Percentiles rank a stretch among this genome's conserved stretches.
Conservation (phyloP, 2,329 filamentous ascomycete genomes). For the Epicoccum nigrum region DNA sequence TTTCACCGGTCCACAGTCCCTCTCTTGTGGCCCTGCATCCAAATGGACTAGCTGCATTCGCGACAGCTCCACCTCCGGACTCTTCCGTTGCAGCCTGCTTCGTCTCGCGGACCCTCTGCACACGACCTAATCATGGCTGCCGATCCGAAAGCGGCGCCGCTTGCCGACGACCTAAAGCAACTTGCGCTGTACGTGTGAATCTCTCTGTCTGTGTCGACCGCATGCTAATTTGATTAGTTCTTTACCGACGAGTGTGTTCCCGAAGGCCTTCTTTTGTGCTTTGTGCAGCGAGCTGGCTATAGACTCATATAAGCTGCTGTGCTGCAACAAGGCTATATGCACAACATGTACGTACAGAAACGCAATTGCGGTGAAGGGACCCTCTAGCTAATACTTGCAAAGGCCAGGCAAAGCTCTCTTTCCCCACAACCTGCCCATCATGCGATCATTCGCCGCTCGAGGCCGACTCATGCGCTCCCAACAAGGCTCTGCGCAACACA, state of each 20-base stretch:
- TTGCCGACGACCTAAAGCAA: slow-evolving; percentile 42
- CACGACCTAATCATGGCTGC: slow-evolving; percentile 37
- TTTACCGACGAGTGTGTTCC: slow-evolving; percentile 81
- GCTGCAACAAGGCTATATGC: slow-evolving; percentile 95
- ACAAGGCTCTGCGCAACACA: slow-evolving; percentile 90
- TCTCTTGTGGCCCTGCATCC: slow-evolving; percentile 2
- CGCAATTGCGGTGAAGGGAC: background rate
- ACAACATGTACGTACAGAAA: slow-evolving; percentile 72
- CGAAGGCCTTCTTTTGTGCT: slow-evolving; percentile 94
- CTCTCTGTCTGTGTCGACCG: background rate
- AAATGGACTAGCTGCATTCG: slow-evolving; percentile 32
- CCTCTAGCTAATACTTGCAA: background rate
- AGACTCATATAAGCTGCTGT: slow-evolving; percentile 89
- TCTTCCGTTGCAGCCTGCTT: slow-evolving; percentile 33
- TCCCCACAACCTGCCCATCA: slow-evolving; percentile 84
- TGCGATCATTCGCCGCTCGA: slow-evolving; percentile 92
- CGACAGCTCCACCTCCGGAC: slow-evolving; percentile 16
- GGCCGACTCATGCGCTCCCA: slow-evolving; percentile 82
- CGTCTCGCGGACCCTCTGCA: slow-evolving; percentile 17
- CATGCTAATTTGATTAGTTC: slow-evolving; percentile 60
- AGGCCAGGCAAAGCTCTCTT: slow-evolving; percentile 54
- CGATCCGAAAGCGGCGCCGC: slow-evolving; percentile 42
- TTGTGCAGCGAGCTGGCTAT: slow-evolving; percentile 90
- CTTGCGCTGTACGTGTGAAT: slow-evolving; percentile 35
- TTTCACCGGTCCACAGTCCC: slow-evolving; percentile 9